phyloP scores from a whole-genome alignment of 805 yeast genomes.

The Ascoidea asiatica region DNA sequence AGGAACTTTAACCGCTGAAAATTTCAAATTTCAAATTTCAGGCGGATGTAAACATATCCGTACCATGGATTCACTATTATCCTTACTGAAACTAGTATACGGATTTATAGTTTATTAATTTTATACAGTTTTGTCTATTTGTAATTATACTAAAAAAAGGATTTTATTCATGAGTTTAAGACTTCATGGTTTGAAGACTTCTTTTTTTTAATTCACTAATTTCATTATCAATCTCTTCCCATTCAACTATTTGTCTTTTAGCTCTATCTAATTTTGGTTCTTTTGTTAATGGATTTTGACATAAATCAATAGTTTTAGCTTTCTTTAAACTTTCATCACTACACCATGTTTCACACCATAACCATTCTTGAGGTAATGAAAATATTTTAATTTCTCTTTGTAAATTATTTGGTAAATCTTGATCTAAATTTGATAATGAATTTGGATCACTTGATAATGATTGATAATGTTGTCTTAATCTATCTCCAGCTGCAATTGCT shows the following conservation, averaged over 20 bases:
- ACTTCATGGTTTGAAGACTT: too few species aligned
- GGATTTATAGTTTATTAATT: too few species aligned
- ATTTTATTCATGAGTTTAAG: too few species aligned
- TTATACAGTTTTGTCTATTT: too few species aligned
- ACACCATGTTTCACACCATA: slow-evolving; percentile 95
- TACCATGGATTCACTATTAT: too few species aligned
- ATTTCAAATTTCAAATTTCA: too few species aligned
- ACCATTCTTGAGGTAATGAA: slow-evolving; percentile 72
- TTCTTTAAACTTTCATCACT: slow-evolving; percentile 40
- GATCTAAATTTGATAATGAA: slow-evolving; percentile 76
- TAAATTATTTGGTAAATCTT: slow-evolving; percentile 83
- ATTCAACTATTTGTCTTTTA: slow-evolving; percentile 63
- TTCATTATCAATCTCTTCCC: slow-evolving; percentile 53
- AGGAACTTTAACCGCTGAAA: too few species aligned
- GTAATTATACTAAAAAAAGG: too few species aligned
- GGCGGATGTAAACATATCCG: too few species aligned
- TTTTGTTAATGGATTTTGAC: slow-evolving; percentile 73
- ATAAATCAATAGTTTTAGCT: slow-evolving; percentile 73
- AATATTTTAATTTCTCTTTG: slow-evolving; percentile 55
- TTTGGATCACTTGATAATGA: slow-evolving; percentile 62
- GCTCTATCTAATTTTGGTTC: slow-evolving; percentile 72
- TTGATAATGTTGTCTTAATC: slow-evolving; percentile 74
- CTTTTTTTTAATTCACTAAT: slow-evolving; percentile 17
- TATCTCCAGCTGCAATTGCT: slow-evolving; percentile 60
- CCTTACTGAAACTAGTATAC: too few species aligned